Conservation (phyloP, 164 flowering plant genomes). For the Vitis labrusca region DNA sequence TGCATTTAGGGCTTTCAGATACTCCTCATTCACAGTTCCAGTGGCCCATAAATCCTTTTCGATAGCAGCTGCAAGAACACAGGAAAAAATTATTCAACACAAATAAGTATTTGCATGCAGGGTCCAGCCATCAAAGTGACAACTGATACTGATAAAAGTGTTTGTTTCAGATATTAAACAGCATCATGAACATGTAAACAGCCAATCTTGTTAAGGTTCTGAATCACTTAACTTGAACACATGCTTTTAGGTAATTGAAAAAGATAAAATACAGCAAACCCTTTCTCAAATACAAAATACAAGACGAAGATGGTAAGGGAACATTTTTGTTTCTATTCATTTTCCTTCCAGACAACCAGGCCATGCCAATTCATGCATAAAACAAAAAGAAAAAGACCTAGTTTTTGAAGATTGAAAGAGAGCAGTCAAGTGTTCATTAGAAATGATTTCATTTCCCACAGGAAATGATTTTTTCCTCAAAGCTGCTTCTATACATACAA, state of each 20-base stretch:
- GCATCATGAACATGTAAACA: background rate
- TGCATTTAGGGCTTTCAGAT: constrained; percentile 82
- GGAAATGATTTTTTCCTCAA: too few species aligned
- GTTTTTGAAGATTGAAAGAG: too few species aligned
- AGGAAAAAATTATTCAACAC: background rate
- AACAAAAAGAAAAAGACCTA: too few species aligned
- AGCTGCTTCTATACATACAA: too few species aligned
- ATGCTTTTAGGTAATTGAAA: too few species aligned
- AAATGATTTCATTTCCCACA: background rate
- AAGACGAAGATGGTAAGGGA: too few species aligned
- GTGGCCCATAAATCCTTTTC: constrained; percentile 95
- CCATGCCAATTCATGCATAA: too few species aligned
- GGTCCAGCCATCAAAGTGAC: background rate
- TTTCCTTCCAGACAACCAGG: too few species aligned
- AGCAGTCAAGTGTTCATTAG: background rate
- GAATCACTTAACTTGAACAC: background rate
- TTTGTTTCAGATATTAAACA: too few species aligned
- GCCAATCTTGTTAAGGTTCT: background rate
- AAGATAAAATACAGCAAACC: too few species aligned
- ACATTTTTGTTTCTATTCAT: too few species aligned
- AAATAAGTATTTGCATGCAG: background rate
- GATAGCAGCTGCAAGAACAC: constrained; percentile 68
- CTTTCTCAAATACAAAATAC: too few species aligned
- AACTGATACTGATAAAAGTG: background rate
- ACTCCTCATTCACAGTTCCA: constrained; percentile 88